A percentile compares a stretch with the other conserved stretches of the same genome.
phyloP scores from a whole-genome alignment of 179 eudicot genomes.

The Nepenthes alata region DNA sequence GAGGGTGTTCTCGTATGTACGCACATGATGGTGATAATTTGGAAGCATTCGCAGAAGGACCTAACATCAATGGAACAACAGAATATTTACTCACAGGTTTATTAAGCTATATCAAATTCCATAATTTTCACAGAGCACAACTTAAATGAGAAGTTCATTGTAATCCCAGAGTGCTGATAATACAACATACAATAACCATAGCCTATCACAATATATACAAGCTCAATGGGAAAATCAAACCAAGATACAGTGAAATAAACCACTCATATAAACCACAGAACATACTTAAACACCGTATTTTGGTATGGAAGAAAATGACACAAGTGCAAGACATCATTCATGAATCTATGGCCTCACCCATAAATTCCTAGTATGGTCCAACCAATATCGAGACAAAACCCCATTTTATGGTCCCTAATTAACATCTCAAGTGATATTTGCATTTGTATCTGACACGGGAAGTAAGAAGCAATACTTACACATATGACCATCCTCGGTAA shows the following conservation, averaged over 20 bases:
- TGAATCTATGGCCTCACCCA: too few relatives aligned
- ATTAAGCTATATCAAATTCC: too few relatives aligned
- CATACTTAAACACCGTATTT: not conserved
- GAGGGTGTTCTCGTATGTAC: constrained; percentile 83
- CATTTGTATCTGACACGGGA: too few relatives aligned
- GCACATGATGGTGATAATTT: constrained; percentile 74
- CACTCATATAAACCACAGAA: not conserved
- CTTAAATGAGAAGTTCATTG: not conserved
- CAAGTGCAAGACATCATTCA: not conserved
- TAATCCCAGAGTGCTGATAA: not conserved
- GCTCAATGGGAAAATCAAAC: not conserved
- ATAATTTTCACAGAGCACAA: too few relatives aligned
- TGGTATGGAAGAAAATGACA: not conserved
- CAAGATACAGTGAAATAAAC: not conserved
- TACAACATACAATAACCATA: not conserved
- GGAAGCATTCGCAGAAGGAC: constrained; percentile 93
- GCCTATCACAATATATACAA: not conserved
- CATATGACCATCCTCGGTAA: too few relatives aligned
- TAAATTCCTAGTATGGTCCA: not conserved
- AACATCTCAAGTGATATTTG: not conserved
- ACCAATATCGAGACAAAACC: not conserved
- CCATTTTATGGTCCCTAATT: not conserved
- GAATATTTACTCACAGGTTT: not conserved
- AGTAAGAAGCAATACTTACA: too few relatives aligned
- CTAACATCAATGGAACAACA: constrained; percentile 16